These are phyloP conservation scores for Immersiella caudata DNA, from an alignment of 495 filamentous ascomycete genomes.

Conservation along the genomic window DNA sequence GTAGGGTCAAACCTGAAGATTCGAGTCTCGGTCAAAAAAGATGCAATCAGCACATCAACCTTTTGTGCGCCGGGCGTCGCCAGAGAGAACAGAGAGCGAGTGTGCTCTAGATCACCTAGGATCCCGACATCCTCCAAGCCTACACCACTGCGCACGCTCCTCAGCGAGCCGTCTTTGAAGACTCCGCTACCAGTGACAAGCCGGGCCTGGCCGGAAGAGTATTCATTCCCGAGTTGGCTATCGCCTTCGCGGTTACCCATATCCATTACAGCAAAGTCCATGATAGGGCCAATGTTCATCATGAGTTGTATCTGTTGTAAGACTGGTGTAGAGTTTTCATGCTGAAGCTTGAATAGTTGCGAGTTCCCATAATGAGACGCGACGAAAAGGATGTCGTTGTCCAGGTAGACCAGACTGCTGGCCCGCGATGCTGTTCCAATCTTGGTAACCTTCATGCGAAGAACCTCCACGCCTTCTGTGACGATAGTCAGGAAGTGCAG, in stretches of 20 bases:
- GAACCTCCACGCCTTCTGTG: slow-evolving; percentile 60
- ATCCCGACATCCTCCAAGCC: slow-evolving; percentile 87
- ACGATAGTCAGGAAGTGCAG: slow-evolving; percentile 79
- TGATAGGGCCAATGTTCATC: slow-evolving; percentile 82
- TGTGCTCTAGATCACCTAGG: slow-evolving; percentile 76
- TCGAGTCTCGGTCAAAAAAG: slow-evolving; percentile 81
- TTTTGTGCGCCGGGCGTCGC: slow-evolving; percentile 51
- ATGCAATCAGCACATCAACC: slow-evolving; percentile 73
- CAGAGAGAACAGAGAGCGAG: slow-evolving; percentile 63
- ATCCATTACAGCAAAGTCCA: slow-evolving; percentile 95
- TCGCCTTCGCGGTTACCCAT: slow-evolving; percentile 82
- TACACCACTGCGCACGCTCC: slow-evolving; percentile 90
- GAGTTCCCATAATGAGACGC: slow-evolving; percentile 93
- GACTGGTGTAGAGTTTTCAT: slow-evolving; percentile 36
- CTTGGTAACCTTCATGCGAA: slow-evolving; percentile 55
- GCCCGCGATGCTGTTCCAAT: slow-evolving; percentile 77
- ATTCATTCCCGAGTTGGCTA: slow-evolving; percentile 75
- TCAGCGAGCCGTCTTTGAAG: slow-evolving; percentile 79
- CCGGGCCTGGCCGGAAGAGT: slow-evolving; percentile 88
- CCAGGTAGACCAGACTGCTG: slow-evolving; percentile 76
- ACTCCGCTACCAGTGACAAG: slow-evolving; percentile 92
- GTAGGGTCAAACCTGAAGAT: slow-evolving; percentile 74
- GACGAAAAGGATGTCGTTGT: slow-evolving; percentile 73
- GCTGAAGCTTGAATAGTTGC: slow-evolving; percentile 70
- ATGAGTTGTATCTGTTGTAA: slow-evolving; percentile 75